Conservation (phyloP, 2,329 filamentous ascomycete species). For the Xylaria sp. region DNA sequence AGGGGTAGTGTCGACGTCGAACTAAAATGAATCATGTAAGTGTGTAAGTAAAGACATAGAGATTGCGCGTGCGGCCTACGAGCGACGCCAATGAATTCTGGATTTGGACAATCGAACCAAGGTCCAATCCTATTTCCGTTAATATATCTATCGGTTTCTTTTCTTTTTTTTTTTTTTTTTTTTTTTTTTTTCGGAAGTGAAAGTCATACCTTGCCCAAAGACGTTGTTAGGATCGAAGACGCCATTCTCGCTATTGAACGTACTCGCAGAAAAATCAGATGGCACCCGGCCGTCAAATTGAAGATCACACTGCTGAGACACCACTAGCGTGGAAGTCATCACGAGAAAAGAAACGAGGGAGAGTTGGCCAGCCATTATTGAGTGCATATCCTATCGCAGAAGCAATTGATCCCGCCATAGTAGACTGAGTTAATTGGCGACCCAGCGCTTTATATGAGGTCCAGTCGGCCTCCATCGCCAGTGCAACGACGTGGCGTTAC, state of each 20-base stretch:
- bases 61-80: constrained; percentile 1
- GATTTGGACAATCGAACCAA: constrained; percentile 26
- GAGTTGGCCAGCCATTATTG: constrained; percentile 9
- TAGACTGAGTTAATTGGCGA: neutral
- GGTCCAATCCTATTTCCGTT: constrained; percentile 21
- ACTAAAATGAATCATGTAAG: constrained; percentile 10
- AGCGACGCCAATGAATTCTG: constrained; percentile 24
- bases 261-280: constrained; percentile 15
- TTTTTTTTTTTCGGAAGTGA: neutral
- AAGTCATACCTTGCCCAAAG: constrained; percentile 28
- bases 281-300: constrained; percentile 33
- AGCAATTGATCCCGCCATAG: neutral
- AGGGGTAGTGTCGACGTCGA: constrained; percentile 21
- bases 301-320: constrained; percentile 26
- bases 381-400: neutral
- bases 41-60: neutral
- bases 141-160: neutral
- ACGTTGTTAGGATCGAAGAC: constrained; percentile 30
- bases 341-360: constrained; percentile 17
- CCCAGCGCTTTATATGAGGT: constrained; percentile 9
- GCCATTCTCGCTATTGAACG: constrained; percentile 23
- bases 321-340: constrained; percentile 7
- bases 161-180: neutral
- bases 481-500: neutral
- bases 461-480: neutral